Percentiles rank a stretch among this genome's conserved stretches.
Conservation (phyloP, 2,329 filamentous ascomycete genomes). For the Diaporthe sp. region DNA sequence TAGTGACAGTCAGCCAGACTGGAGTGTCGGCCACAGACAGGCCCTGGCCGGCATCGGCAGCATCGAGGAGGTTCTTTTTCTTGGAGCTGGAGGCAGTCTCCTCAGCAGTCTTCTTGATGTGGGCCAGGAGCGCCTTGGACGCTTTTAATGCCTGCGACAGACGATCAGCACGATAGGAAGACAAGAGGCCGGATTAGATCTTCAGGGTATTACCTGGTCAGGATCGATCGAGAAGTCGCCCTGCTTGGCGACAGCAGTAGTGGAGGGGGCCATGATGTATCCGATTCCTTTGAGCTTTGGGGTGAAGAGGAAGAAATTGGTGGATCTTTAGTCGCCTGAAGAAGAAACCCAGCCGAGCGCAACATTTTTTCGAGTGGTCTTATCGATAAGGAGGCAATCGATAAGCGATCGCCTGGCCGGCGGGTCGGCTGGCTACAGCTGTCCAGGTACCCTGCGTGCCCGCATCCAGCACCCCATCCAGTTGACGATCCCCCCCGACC, state of each 20-base stretch:
- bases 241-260: constrained; percentile 42
- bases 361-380: constrained; percentile 30
- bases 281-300: neutral
- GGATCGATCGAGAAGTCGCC: constrained; percentile 48
- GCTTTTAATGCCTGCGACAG: constrained; percentile 66
- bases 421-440: constrained; percentile 24
- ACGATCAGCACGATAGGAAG: constrained; percentile 25
- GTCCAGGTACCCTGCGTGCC: neutral
- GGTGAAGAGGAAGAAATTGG: constrained; percentile 1
- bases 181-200: neutral
- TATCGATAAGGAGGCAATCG: constrained; percentile 22
- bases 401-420: neutral
- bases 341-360: constrained; percentile 10
- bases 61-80: constrained; percentile 67
- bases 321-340: neutral
- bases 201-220: constrained; percentile 43
- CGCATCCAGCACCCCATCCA: neutral
- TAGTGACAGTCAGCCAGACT: constrained; percentile 72
- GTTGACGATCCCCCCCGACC: neutral
- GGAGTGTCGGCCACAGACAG: constrained; percentile 57
- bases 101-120: constrained; percentile 68
- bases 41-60: constrained; percentile 55
- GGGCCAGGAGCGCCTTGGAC: constrained; percentile 69
- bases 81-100: constrained; percentile 55
- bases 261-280: constrained; percentile 47